Evolutionary conservation across 148 eudicot genomes (phyloP).

Genomic region (Polygonum maritimum): DNA sequence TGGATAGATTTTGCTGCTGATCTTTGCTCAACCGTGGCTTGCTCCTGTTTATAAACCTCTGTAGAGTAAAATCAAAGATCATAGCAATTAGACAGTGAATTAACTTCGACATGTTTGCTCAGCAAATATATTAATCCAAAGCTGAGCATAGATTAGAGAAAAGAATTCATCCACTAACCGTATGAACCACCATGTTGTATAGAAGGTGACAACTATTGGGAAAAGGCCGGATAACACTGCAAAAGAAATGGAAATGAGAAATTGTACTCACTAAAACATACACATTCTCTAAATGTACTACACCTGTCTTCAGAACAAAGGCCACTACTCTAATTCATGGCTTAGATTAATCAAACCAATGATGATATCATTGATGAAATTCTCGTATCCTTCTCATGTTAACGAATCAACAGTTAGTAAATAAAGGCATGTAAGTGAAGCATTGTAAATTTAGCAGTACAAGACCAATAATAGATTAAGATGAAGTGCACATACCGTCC

Average conservation of each 20-base stretch:
- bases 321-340: neutral
- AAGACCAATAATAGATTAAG: too few species aligned
- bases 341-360: neutral
- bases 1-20: too few species aligned
- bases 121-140: conserved; percentile 61
- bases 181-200: conserved; percentile 66
- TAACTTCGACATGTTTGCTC: conserved; percentile 17
- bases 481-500: too few species aligned
- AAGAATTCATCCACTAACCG: conserved; percentile 69
- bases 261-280: neutral
- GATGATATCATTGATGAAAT: neutral
- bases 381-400: neutral
- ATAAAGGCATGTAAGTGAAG: too few species aligned
- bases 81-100: neutral
- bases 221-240: conserved; percentile 70
- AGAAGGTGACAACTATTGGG: conserved; percentile 63
- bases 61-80: too few species aligned
- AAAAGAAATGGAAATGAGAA: conserved; percentile 6
- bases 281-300: neutral
- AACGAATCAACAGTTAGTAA: neutral
- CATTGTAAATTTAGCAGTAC: too few species aligned
- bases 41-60: too few species aligned
- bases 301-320: neutral
- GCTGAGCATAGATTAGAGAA: conserved; percentile 49
- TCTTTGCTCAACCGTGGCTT: too few species aligned